Evolutionary conservation across 768 basidiomycete species (phyloP), one percentile per base, ranked within the genome.

Genomic region (Mycena metata): DNA sequence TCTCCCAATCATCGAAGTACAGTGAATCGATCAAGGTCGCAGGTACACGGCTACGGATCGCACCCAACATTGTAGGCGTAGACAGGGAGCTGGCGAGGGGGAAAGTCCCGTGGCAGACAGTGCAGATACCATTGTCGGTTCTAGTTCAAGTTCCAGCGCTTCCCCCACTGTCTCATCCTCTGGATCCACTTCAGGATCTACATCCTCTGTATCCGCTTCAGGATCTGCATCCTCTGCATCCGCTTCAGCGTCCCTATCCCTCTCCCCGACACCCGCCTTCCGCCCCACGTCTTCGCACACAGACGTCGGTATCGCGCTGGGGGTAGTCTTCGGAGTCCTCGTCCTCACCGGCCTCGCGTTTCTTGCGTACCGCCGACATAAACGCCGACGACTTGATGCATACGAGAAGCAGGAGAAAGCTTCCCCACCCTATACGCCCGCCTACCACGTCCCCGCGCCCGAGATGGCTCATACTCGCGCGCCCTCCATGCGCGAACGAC

Each of bases 401-500:
- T 30, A 33, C 55, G 35, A 19, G n/a, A 6, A n/a, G n/a, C n/a
- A 30, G 30, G 36, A 61, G 35, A 56, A 30, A 21, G 35, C 62
- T 2, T 21, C 67, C n/a, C 62, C 62, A 36, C 62, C 67, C 0
- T 54, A 69, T 50, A 43, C 51, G 23, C 49, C 62, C 61, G 47
- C 49, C 66, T 11, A 33, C 36, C 6, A 30, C 6, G 15, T 39
- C 13, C 57, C 54, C 8, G 5, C 26, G 11, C 30, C 46, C 21
- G 55, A 42, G 33, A 15, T 5, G 39, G 36, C 47, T n/a, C 21
- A 30, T 6, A 30, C 39, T 39, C 39, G 59, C 42, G 54, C 62
- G 26, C 62, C 67, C 11, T 69, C 67, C 24, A 69, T 69, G 67
- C 49, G 67, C 15, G 67, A 69, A 24, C 56, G 67, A 11, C 36